Evolutionary conservation across 73 alveolate genomes (phyloP), one percentile per base, ranked within the genome.

Genomic region (Tetrahymena malaccensis): DNA sequence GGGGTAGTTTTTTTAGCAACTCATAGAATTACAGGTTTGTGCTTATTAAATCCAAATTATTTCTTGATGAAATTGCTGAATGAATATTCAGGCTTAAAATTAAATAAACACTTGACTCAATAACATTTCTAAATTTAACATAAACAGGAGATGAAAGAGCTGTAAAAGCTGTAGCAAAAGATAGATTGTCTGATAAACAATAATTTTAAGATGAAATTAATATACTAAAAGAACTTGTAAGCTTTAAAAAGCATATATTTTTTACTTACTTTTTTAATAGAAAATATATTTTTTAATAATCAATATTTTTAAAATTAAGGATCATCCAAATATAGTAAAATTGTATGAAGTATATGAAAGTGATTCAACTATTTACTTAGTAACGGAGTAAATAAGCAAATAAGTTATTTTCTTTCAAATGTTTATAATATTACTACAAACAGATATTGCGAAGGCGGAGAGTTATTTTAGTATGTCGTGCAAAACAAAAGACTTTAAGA

Each of bases 401-500:
- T 31, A 3, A 70, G 0, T 70, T 70, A 22, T 9, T 70, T 70
- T 4, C 10, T 33, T 70, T 70, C 21, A 22, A 70, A 70, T 25
- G 0, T 4, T 8, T 25, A 27, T 12, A 1, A 15, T 1, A 27
- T 70, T n/a, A 19, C 1, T 4, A 0, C 0, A 15, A 5, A 70
- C 15, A 70, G 89, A 96, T 97, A 94, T 55, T 94, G 96, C 22
- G 83, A 94, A 43, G 99, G 99, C 16, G 99, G 99, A 10, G 99
- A 98, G 89, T 95, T 98, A n/a, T 96, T 98, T 55, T 97, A 98
- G 57, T 96, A 97, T 85, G 85, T 98, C 55, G 95, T 97, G 7
- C 89, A 96, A 56, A 94, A 70, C 21, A 95, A 96, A 43, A 93
- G 96, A 25, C 98, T 98, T 19, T 93, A 96, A 25, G 99, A 98